Evolutionary conservation across 148 eudicot genomes (phyloP), one percentile per base, ranked within the genome.

Genomic region (Mesembryanthemum crystallinum): DNA sequence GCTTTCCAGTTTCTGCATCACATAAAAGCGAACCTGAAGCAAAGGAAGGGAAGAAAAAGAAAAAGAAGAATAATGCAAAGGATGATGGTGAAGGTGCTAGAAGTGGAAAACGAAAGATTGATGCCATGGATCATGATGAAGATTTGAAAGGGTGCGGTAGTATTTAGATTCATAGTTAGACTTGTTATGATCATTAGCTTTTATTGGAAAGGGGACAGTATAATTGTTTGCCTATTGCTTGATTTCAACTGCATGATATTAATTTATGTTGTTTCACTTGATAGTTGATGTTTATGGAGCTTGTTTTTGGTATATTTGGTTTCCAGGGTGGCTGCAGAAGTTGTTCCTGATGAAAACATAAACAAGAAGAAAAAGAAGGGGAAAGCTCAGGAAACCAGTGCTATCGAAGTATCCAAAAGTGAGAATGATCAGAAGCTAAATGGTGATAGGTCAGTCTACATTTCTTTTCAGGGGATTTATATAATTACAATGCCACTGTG

Each of bases 1-100:
- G 98, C 32, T 92, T 95, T 82, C 98, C 99, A 29, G 68, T 85
- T 73, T 79, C 89, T 60, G 61, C 87, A 11, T 67, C 83, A 39
- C 74, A 24, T 72, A 81, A 74, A 67, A 85, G 68, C 20, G 80
- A 83, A 74, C 14, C 78, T 74, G 32, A 57, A 1, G 80, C 63
- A 21, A 87, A 82, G 59, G 79, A 77, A 77, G 72, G 63, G 45
- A 83, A 82, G 80, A 83, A 82, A 57, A 85, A 78, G 63, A 77
- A 69, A 29, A 81, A 79, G 73, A 80, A 79, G 65, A 80, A 83
- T 78, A 77, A 74, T 75, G 77, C 54, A 29, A 86, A 86, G 78
- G 80, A 73, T 69, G 83, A 77, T 72, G 63, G 25, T 58, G 82
- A 24, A 65, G 47, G 21, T 43, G 75, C 61, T 23, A 85, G 74